Evolutionary conservation across 495 filamentous ascomycete genomes (phyloP).

Genomic region (Aspergillus incahuasiensis): DNA sequence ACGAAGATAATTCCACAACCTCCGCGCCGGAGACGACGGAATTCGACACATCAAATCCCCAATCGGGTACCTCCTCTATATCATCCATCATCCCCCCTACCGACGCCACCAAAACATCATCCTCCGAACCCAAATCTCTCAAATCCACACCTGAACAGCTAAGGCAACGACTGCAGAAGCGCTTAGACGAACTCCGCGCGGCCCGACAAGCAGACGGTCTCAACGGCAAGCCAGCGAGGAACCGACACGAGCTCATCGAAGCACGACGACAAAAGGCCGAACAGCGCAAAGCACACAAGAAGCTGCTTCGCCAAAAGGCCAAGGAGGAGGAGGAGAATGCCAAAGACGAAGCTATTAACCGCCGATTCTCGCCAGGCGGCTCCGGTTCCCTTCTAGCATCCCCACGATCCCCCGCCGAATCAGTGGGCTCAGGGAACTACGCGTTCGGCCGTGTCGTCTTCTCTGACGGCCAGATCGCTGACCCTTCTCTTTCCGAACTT

Average conservation of each 20-base stretch:
- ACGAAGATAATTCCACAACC: constrained; percentile 43
- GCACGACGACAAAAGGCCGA: constrained; percentile 80
- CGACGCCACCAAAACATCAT: constrained; percentile 28
- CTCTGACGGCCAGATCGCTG: constrained; percentile 72
- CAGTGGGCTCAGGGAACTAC: constrained; percentile 53
- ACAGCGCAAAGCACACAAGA: constrained; percentile 79
- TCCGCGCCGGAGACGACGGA: constrained; percentile 57
- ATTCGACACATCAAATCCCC: constrained; percentile 55
- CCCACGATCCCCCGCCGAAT: constrained; percentile 45
- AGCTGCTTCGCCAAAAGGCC: constrained; percentile 66
- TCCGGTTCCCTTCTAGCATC: constrained; percentile 55
- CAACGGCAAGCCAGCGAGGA: constrained; percentile 73
- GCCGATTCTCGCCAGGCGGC: constrained; percentile 46
- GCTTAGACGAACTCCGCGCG: constrained; percentile 75
- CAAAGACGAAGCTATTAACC: constrained; percentile 63
- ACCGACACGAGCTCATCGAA: constrained; percentile 85
- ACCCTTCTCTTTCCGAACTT: constrained; percentile 59
- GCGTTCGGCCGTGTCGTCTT: constrained; percentile 85
- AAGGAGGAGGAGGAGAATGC: constrained; percentile 69
- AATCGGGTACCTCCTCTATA: constrained; percentile 66
- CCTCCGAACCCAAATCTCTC: constrained; percentile 35
- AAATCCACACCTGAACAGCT: constrained; percentile 62
- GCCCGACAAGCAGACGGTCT: constrained; percentile 75
- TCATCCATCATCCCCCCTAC: constrained; percentile 63
- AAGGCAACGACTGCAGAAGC: constrained; percentile 69